These are phyloP conservation scores for Musa beccarii DNA, from an alignment of 176 grass and related monocot species.

Conservation along the genomic window DNA sequence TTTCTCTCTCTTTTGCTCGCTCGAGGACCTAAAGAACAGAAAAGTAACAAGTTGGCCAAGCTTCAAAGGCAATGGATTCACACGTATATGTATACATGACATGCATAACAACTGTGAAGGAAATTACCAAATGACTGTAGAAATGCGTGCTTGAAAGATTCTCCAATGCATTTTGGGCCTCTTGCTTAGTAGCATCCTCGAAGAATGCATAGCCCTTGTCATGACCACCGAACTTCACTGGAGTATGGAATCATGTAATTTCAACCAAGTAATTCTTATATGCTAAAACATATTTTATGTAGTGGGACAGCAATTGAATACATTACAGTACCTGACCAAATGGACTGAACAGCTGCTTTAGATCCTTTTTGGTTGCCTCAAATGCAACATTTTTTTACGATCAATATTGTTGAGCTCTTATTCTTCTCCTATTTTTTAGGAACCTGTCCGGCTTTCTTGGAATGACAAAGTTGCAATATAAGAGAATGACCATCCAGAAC, in stretches of 20 bases:
- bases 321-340: conserved; percentile 73
- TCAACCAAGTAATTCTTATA: too few species aligned
- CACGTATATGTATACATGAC: too few species aligned
- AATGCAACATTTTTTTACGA: conserved; percentile 90
- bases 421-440: conserved; percentile 61
- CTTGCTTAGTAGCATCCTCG: conserved; percentile 71
- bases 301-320: background rate
- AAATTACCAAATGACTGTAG: conserved; percentile 68
- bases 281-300: too few species aligned
- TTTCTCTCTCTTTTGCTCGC: conserved; percentile 81
- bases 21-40: conserved; percentile 56
- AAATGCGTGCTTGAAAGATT: conserved; percentile 77
- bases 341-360: conserved; percentile 77
- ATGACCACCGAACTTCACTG: conserved; percentile 81
- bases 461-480: conserved; percentile 84
- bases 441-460: conserved; percentile 43
- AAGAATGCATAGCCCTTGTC: conserved; percentile 92
- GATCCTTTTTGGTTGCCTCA: conserved; percentile 80
- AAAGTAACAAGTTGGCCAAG: too few species aligned
- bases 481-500: conserved; percentile 94
- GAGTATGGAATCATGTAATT: background rate
- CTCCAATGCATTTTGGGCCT: conserved; percentile 70
- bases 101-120: background rate
- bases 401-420: conserved; percentile 82
- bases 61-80: background rate